Conservation (phyloP, 2,329 filamentous ascomycete species). For the Colletotrichum spinosum region DNA sequence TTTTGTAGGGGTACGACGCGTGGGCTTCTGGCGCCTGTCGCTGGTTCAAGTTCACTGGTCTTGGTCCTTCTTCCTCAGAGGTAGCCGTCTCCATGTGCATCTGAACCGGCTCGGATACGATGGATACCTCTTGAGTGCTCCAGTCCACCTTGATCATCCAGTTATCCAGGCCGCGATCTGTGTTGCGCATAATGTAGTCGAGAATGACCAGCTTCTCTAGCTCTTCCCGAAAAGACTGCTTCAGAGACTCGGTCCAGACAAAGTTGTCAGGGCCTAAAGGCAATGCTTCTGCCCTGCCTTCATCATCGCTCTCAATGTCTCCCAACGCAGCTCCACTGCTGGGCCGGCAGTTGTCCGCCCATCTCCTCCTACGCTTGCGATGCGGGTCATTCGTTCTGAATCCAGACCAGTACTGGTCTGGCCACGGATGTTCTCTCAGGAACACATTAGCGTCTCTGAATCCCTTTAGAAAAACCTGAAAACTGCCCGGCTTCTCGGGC, state of each 20-base stretch:
- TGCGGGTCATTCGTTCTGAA: constrained; percentile 77
- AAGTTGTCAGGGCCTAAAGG: constrained; percentile 68
- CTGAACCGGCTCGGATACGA: constrained; percentile 82
- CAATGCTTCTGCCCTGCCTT: constrained; percentile 50
- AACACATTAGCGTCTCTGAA: constrained; percentile 98
- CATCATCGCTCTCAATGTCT: constrained; percentile 64
- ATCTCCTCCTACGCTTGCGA: constrained; percentile 72
- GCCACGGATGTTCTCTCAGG: constrained; percentile 94
- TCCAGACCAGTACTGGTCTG: constrained; percentile 82
- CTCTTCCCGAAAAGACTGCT: constrained; percentile 93
- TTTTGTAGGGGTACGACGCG: constrained; percentile 74
- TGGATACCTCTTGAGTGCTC: constrained; percentile 83
- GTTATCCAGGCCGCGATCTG: constrained; percentile 94
- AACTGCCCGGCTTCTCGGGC: constrained; percentile 92
- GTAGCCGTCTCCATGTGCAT: constrained; percentile 70
- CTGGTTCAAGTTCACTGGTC: constrained; percentile 68
- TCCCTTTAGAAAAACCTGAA: constrained; percentile 96
- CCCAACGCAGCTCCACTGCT: constrained; percentile 44
- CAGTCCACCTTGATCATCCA: constrained; percentile 99
- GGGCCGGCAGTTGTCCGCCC: constrained; percentile 39
- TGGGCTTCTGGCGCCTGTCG: constrained; percentile 54
- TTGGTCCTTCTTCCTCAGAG: constrained; percentile 63
- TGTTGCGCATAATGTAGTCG: constrained; percentile 99
- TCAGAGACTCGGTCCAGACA: constrained; percentile 87
- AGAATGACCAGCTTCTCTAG: constrained; percentile 96